Base-by-base conservation (phyloP, 305 asterid species). In the Coffea humblotiana region DNA sequence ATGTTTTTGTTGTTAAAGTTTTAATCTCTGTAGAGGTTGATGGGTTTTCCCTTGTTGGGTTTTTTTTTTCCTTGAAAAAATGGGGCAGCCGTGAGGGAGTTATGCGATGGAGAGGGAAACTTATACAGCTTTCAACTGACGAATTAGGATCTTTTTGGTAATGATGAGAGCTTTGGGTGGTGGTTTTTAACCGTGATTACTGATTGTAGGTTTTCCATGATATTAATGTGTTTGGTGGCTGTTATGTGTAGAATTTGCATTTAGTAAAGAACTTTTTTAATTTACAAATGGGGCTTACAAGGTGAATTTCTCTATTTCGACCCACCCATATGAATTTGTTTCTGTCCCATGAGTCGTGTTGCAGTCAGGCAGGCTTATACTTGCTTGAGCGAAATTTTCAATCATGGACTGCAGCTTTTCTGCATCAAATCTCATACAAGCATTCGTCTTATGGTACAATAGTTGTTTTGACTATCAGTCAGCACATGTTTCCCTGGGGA, bases 161-260 rank as follows among this genome's bases (percentile, higher is more conserved):
- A 29, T 43, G 63, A 27, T 56, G 10, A 25, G 23, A 78, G 64
- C 47, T 71, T 78, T 78, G 32, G 64, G 51, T 18, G 69, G 60
- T 40, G 70, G 1, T n/a, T 10, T 74, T 13, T 32, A 23, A 8
- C 12, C 8, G 2, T 23, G 52, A 70, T 19, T 72, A 4, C 2
- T 45, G 52, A 70, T 19, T 72, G 3, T 14, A 1, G 21, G 63
- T 14, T 3, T 29, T 16, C 54, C 16, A 23, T 19, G 61, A 25
- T 72, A 45, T 5, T 16, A 13, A 56, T 48, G 32, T 32, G 18
- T 37, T 13, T 37, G 23, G 6, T 67, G 43, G 43, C 37, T 13
- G 37, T 77, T 35, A 27, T n/a, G 45, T 45, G 3, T 63, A 13
- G 1, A 0, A 29, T 8, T 72, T 6, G 19, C 40, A 23, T 61